phyloP scores from a whole-genome alignment of 2,329 filamentous ascomycete genomes.

The Aureobasidium sp. region DNA sequence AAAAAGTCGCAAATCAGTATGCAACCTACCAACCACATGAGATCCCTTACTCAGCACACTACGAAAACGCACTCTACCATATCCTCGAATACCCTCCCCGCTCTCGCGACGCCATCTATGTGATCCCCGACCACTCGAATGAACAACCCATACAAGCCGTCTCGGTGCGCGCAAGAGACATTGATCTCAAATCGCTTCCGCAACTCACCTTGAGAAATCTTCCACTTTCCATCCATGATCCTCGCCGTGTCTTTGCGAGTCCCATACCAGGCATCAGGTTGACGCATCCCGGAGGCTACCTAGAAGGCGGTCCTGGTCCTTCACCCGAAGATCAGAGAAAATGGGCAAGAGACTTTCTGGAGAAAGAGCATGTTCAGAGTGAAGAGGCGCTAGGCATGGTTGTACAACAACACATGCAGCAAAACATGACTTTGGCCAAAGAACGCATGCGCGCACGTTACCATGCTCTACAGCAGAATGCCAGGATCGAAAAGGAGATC shows the following conservation, averaged over 20 bases:
- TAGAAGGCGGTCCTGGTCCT: constrained; percentile 38
- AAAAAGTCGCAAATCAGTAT: constrained; percentile 10
- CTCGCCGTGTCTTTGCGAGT: constrained; percentile 33
- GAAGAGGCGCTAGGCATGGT: constrained; percentile 27
- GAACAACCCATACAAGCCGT: constrained; percentile 20
- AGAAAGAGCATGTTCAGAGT: constrained; percentile 27
- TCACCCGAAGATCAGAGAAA: constrained; percentile 26
- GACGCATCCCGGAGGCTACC: constrained; percentile 38
- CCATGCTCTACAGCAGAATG: constrained; percentile 32
- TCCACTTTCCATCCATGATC: constrained; percentile 34
- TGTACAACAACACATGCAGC: constrained; percentile 24
- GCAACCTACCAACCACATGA: constrained; percentile 35
- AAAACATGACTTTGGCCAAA: constrained; percentile 21
- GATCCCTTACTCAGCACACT: constrained; percentile 35
- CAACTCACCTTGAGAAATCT: constrained; percentile 25
- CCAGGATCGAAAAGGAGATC: constrained; percentile 34
- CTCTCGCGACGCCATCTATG: constrained; percentile 19
- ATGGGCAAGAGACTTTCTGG: constrained; percentile 33
- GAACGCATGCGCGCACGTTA: constrained; percentile 26
- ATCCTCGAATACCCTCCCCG: constrained; percentile 27
- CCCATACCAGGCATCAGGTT: constrained; percentile 36
- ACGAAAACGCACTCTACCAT: constrained; percentile 36
- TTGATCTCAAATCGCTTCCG: constrained; percentile 20
- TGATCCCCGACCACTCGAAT: constrained; percentile 19
- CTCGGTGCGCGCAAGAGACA: constrained; percentile 20